phyloP scores from a whole-genome alignment of 257 asterid species.

The Rauvolfia tetraphylla region DNA sequence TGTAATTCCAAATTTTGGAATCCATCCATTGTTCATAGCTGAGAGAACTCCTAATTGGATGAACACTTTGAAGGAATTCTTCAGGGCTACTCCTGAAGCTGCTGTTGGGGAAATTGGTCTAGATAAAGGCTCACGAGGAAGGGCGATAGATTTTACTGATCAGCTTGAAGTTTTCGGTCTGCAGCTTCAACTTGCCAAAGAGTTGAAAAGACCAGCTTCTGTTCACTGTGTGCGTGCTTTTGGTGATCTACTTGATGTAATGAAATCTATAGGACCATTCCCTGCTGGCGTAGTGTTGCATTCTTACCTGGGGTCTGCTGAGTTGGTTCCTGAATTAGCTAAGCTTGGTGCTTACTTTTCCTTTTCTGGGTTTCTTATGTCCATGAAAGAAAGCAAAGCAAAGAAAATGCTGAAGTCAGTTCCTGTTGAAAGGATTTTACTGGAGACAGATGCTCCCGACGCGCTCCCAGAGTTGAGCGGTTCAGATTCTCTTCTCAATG shows the following conservation, averaged over 20 bases:
- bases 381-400: conserved; percentile 83
- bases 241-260: conserved; percentile 80
- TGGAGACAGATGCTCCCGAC: conserved; percentile 98
- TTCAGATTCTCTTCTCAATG: conserved; percentile 35
- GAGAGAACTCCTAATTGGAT: conserved; percentile 78
- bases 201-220: conserved; percentile 76
- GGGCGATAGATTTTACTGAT: conserved; percentile 58
- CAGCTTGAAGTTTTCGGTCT: conserved; percentile 69
- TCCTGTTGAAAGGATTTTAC: conserved; percentile 76
- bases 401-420: conserved; percentile 73
- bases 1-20: conserved; percentile 75
- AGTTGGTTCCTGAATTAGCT: conserved; percentile 81
- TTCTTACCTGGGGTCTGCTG: conserved; percentile 92
- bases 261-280: conserved; percentile 73
- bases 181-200: conserved; percentile 86
- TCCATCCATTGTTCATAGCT: conserved; percentile 79
- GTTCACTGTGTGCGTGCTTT: conserved; percentile 90
- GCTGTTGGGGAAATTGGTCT: conserved; percentile 97
- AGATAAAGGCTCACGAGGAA: conserved; percentile 80
- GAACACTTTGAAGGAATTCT: conserved; percentile 49
- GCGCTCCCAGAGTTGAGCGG: conserved; percentile 47
- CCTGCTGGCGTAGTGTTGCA: conserved; percentile 79
- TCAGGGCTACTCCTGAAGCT: conserved; percentile 65
- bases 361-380: conserved; percentile 89
- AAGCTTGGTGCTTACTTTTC: conserved; percentile 90